These are phyloP conservation scores for Strobilomyces dryophilus DNA, from an alignment of 768 basidiomycete genomes.

Conservation along the genomic window DNA sequence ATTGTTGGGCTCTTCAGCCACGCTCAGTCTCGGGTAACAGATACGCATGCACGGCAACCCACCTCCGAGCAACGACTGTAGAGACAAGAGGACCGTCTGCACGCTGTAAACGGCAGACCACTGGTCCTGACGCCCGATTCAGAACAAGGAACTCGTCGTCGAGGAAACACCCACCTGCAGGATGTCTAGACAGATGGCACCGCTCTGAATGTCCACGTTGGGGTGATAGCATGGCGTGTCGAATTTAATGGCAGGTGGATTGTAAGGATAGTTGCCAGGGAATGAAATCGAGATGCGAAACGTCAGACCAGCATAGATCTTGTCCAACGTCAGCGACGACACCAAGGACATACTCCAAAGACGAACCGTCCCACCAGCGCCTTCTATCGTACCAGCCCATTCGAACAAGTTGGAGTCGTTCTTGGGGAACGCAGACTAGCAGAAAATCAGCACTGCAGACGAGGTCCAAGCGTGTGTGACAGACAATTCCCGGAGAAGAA, in stretches of 20 bases:
- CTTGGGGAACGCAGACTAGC: constrained; percentile 85
- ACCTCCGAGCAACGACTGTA: constrained; percentile 89
- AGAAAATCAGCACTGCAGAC: not conserved
- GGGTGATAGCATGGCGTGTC: constrained; percentile 90
- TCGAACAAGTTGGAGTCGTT: constrained; percentile 84
- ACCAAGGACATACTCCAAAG: not conserved
- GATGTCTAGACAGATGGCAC: constrained; percentile 84
- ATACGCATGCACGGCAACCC: constrained; percentile 20
- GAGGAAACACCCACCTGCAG: constrained; percentile 54
- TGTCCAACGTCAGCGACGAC: constrained; percentile 3
- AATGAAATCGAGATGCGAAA: constrained; percentile 85
- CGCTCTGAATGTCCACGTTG: constrained; percentile 76
- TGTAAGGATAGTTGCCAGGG: constrained; percentile 86
- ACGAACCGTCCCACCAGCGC: constrained; percentile 61
- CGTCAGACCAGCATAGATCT: constrained; percentile 76
- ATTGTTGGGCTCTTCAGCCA: constrained; percentile 78
- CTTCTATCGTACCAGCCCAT: constrained; percentile 88
- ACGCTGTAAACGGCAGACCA: constrained; percentile 95
- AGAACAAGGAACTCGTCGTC: not conserved
- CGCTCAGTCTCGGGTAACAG: not conserved
- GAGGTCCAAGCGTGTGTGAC: constrained; percentile 22
- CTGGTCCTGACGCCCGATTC: constrained; percentile 56
- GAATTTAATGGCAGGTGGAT: constrained; percentile 80
- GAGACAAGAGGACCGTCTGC: constrained; percentile 81
- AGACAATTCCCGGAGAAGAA: constrained; percentile 80